phyloP scores from a whole-genome alignment of 306 rosid species.

The Leucaena leucocephala region DNA sequence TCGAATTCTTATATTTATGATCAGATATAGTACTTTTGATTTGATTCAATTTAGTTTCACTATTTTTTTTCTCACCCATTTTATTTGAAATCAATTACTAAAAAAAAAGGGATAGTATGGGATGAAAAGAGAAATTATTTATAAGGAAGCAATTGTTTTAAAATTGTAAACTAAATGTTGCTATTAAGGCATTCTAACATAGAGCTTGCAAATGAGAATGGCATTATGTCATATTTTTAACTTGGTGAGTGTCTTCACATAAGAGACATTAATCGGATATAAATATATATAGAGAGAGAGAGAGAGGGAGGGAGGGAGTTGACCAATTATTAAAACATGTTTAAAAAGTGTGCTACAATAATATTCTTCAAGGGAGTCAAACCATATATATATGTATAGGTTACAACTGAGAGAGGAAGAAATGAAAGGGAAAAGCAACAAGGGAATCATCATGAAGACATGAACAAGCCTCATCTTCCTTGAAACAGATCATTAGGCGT shows the following conservation, averaged over 20 bases:
- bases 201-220: no score
- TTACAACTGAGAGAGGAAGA: constrained; percentile 30
- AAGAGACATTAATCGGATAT: neutral
- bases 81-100: no score
- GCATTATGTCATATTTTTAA: no score
- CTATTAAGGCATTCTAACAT: no score
- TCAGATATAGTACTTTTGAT: neutral
- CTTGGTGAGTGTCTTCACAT: neutral
- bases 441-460: constrained; percentile 1
- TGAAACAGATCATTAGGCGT: constrained; percentile 35
- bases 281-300: neutral
- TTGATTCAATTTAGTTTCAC: neutral
- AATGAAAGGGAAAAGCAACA: neutral
- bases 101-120: neutral
- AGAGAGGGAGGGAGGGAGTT: constrained; percentile 32
- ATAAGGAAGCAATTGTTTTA: neutral
- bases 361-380: constrained; percentile 18
- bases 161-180: no score
- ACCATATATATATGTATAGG: constrained; percentile 35
- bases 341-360: constrained; percentile 19
- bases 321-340: constrained; percentile 36
- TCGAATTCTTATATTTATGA: no score
- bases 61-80: neutral
- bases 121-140: no score
- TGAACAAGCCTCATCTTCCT: constrained; percentile 74